phyloP scores from a whole-genome alignment of 768 basidiomycete species.

The Lentinula guzmanii region DNA sequence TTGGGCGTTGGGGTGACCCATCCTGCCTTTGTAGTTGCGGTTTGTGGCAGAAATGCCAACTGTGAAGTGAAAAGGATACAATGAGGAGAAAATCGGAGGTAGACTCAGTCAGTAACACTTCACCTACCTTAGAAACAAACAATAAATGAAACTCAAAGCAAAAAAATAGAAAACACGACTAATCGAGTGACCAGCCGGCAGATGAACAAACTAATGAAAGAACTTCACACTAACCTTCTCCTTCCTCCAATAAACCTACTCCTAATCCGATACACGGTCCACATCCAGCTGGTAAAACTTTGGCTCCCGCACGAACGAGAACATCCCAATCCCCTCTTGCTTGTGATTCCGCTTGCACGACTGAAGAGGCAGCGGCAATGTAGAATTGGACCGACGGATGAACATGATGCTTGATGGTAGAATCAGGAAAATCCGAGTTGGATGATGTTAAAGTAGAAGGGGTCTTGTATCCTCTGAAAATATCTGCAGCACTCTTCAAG shows the following conservation, averaged over 20 bases:
- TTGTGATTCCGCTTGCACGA: conserved; percentile 89
- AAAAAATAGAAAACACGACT: no score
- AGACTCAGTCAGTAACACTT: background rate
- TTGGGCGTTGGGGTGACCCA: conserved; percentile 93
- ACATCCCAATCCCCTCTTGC: conserved; percentile 81
- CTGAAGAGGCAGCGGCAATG: conserved; percentile 90
- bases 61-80: background rate
- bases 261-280: conserved; percentile 98
- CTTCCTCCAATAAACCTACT: conserved; percentile 87
- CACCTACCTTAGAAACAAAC: background rate
- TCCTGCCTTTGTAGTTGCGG: conserved; percentile 97
- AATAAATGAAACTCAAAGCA: background rate
- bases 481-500: conserved; percentile 87
- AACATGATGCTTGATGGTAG: conserved; percentile 42
- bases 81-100: background rate
- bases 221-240: conserved; percentile 35
- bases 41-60: conserved; percentile 98
- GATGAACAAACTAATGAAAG: background rate
- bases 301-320: conserved; percentile 84
- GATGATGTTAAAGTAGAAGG: background rate
- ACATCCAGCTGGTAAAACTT: conserved; percentile 90
- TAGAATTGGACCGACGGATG: conserved; percentile 94
- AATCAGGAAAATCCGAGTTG: background rate
- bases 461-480: conserved; percentile 51
- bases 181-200: background rate